phyloP scores from a whole-genome alignment of 768 basidiomycete species.

The Russula earlei region DNA sequence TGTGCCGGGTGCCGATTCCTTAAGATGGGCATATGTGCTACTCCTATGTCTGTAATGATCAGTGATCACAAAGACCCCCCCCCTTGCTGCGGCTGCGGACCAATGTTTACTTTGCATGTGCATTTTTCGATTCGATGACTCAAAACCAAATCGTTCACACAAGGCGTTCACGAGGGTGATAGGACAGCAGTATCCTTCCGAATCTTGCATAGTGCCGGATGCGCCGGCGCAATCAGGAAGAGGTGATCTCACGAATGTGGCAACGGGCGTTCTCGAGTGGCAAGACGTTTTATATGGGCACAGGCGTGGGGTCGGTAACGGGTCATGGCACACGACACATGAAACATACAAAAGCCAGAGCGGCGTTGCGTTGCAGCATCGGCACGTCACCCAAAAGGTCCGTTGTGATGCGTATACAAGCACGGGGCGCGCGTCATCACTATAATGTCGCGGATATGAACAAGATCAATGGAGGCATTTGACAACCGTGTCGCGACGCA shows the following conservation, averaged over 20 bases:
- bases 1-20: not conserved
- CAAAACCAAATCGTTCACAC: not conserved
- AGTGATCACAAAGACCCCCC: conserved; percentile 10
- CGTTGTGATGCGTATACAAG: too few species aligned
- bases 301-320: too few species aligned
- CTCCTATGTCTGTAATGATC: not conserved
- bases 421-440: not conserved
- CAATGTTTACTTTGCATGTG: not conserved
- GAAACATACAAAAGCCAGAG: too few species aligned
- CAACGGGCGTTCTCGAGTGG: not conserved
- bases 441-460: conserved; percentile 11
- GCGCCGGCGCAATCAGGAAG: too few species aligned
- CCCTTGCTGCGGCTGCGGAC: not conserved
- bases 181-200: not conserved
- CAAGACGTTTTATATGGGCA: too few species aligned
- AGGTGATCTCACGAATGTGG: too few species aligned
- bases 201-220: too few species aligned
- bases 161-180: not conserved
- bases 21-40: not conserved
- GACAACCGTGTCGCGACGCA: not conserved
- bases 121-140: not conserved
- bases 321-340: too few species aligned
- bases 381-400: not conserved
- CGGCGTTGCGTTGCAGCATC: too few species aligned
- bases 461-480: not conserved